phyloP scores from a whole-genome alignment of 2,329 filamentous ascomycete species.

The Talaromyces sp. region DNA sequence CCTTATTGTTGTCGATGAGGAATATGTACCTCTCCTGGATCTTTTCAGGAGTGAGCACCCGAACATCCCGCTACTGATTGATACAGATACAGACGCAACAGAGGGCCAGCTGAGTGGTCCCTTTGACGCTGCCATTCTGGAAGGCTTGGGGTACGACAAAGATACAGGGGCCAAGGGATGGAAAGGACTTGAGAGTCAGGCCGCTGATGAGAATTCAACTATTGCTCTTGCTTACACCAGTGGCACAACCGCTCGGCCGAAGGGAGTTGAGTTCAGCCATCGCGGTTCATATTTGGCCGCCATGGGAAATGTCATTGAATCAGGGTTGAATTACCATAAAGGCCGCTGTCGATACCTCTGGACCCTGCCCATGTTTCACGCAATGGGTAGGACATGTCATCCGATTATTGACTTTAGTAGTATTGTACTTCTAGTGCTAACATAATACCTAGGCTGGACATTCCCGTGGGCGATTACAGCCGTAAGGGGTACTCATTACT shows the following conservation, averaged over 20 bases:
- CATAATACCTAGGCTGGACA: slow-evolving; percentile 59
- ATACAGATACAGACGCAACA: slow-evolving; percentile 76
- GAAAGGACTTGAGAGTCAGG: slow-evolving; percentile 69
- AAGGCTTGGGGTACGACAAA: slow-evolving; percentile 71
- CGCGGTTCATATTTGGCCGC: slow-evolving; percentile 81
- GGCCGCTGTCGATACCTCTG: slow-evolving; percentile 80
- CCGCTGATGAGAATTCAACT: slow-evolving; percentile 71
- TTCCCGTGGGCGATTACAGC: slow-evolving; percentile 93
- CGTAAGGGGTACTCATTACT: slow-evolving; percentile 91
- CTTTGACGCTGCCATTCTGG: slow-evolving; percentile 77
- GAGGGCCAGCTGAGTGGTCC: slow-evolving; percentile 72
- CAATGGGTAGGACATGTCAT: slow-evolving; percentile 48
- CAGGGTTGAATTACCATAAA: slow-evolving; percentile 68
- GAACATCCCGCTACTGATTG: slow-evolving; percentile 68
- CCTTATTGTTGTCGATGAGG: slow-evolving; percentile 78
- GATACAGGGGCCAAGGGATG: slow-evolving; percentile 68
- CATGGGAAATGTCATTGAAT: slow-evolving; percentile 83
- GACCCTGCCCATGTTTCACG: slow-evolving; percentile 85
- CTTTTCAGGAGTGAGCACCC: slow-evolving; percentile 61
- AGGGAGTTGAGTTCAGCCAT: slow-evolving; percentile 91
- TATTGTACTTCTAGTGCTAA: not conserved
- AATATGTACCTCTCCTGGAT: slow-evolving; percentile 70
- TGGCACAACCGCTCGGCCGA: slow-evolving; percentile 85
- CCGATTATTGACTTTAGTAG: slow-evolving; percentile 35
- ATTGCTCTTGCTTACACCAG: slow-evolving; percentile 91